phyloP scores from a whole-genome alignment of 306 rosid genomes.

The Lathyrus aphaca region DNA sequence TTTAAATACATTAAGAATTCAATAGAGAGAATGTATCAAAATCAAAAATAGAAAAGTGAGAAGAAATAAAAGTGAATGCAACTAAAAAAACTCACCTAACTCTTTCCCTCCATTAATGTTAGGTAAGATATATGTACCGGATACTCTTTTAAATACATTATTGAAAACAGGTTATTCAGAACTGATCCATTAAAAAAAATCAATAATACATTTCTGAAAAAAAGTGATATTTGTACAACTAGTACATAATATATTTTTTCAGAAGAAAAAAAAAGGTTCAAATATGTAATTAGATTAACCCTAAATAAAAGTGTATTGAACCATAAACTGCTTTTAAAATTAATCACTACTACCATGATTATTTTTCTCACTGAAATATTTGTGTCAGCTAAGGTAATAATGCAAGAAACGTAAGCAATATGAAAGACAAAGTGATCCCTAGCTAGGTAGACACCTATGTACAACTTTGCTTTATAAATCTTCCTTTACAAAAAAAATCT shows the following conservation, averaged over 20 bases:
- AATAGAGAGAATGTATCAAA: too few species aligned
- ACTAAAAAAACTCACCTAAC: neutral
- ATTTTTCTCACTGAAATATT: conserved; percentile 34
- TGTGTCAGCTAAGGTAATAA: conserved; percentile 38
- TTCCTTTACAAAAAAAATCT: conserved; percentile 44
- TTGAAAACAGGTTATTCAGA: neutral
- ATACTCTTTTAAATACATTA: neutral
- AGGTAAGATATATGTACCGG: neutral
- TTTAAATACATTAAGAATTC: too few species aligned
- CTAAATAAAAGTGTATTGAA: too few species aligned
- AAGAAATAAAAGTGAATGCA: neutral
- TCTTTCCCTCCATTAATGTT: neutral
- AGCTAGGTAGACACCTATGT: neutral
- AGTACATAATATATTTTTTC: too few species aligned
- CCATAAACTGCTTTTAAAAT: neutral
- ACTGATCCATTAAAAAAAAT: neutral
- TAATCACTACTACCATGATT: neutral
- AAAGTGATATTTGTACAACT: neutral
- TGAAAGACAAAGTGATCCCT: conserved; percentile 22
- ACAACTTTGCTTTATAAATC: conserved; percentile 33
- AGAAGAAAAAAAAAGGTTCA: too few species aligned
- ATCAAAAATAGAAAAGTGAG: neutral
- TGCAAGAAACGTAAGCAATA: conserved; percentile 18
- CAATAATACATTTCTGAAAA: neutral
- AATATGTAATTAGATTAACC: too few species aligned